These are phyloP conservation scores for Monosporascus sp. DNA, from an alignment of 2,329 filamentous ascomycete species.

Conservation along the genomic window DNA sequence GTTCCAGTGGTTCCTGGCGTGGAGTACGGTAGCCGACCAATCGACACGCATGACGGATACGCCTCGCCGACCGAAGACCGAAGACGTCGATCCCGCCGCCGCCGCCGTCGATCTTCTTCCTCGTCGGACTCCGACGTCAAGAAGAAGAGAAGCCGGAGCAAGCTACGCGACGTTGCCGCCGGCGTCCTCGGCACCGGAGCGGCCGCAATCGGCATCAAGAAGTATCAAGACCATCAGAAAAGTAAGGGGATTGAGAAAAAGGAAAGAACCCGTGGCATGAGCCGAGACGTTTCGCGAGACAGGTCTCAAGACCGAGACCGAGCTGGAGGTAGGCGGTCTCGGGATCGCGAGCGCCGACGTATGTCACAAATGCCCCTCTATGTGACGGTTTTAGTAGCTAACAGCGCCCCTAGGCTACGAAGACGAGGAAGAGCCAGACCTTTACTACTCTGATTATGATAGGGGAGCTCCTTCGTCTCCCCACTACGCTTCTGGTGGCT, in stretches of 20 bases:
- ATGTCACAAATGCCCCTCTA: slow-evolving; percentile 7
- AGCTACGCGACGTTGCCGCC: slow-evolving; percentile 49
- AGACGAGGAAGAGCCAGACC: slow-evolving; percentile 18
- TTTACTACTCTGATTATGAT: slow-evolving; percentile 20
- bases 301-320: slow-evolving; percentile 18
- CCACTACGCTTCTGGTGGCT: slow-evolving; percentile 25
- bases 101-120: slow-evolving; percentile 31
- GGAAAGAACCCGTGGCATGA: slow-evolving; percentile 30
- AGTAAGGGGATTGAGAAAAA: slow-evolving; percentile 29
- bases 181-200: slow-evolving; percentile 53
- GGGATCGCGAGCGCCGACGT: slow-evolving; percentile 32
- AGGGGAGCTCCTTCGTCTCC: slow-evolving; percentile 20
- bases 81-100: slow-evolving; percentile 31
- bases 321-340: slow-evolving; percentile 23
- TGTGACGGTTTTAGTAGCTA: slow-evolving; percentile 5
- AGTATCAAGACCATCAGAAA: slow-evolving; percentile 48
- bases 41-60: slow-evolving; percentile 35
- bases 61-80: slow-evolving; percentile 45
- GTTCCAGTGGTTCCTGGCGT: slow-evolving; percentile 35
- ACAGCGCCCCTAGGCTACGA: slow-evolving; percentile 22
- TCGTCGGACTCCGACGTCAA: slow-evolving; percentile 29
- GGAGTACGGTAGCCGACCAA: slow-evolving; percentile 59
- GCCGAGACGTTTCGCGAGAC: slow-evolving; percentile 11
- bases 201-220: slow-evolving; percentile 59
- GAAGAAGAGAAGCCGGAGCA: slow-evolving; percentile 50